These are phyloP conservation scores for Xylaria sp. DNA, from an alignment of 2,329 filamentous ascomycete genomes.

Conservation along the genomic window DNA sequence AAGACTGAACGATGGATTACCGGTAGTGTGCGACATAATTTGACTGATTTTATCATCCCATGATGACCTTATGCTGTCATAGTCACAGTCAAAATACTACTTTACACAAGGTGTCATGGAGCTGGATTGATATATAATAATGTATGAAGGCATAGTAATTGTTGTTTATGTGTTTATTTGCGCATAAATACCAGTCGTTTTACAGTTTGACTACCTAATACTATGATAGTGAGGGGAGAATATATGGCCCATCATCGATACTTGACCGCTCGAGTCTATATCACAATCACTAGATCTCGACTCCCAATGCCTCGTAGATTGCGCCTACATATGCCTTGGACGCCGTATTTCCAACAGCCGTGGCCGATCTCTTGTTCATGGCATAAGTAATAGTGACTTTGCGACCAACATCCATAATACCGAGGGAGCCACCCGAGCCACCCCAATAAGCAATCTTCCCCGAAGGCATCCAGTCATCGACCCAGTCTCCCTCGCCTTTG, in stretches of 20 bases:
- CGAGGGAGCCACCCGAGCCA: conserved; percentile 41
- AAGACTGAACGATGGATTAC: neutral
- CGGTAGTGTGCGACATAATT: neutral
- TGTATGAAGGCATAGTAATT: neutral
- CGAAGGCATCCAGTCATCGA: conserved; percentile 46
- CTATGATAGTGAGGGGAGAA: neutral
- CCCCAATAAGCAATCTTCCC: conserved; percentile 47
- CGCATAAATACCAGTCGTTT: neutral
- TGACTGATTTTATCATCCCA: neutral
- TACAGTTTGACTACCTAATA: neutral
- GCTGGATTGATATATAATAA: neutral
- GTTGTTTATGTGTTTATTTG: no score
- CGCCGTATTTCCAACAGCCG: conserved; percentile 34
- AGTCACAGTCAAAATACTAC: neutral
- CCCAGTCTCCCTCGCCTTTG: conserved; percentile 42
- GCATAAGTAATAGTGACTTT: conserved; percentile 41
- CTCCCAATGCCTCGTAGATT: conserved; percentile 41
- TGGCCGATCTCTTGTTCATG: conserved; percentile 38
- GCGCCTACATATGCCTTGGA: conserved; percentile 38
- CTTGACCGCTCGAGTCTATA: neutral
- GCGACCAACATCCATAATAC: conserved; percentile 41
- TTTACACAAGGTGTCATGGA: neutral
- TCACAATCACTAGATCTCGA: conserved; percentile 19
- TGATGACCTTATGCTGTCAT: neutral
- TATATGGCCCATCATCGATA: neutral